Evolutionary conservation across 768 basidiomycete species (phyloP), one percentile per base, ranked within the genome.

Genomic region (Rhizopogon vinicolor): DNA sequence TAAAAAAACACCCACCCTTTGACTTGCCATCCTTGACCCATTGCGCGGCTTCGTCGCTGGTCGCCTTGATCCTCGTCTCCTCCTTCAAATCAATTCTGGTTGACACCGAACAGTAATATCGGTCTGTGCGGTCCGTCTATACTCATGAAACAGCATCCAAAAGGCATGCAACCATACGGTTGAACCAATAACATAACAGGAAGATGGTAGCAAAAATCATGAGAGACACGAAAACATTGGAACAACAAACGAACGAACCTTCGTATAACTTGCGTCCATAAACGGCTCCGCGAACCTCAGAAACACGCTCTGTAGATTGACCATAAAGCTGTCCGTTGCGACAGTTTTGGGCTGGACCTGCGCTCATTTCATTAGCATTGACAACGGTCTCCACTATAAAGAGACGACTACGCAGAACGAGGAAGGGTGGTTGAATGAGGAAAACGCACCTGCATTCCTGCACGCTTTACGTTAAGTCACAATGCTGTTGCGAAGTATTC

Each of bases 21-120:
- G 76, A 72, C 64, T 58, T 71, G 71, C 84, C 77, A 50, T 76
- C 70, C 42, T 81, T 74, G 44, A 75, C 83, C 86, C 91, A 97
- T 54, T 80, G 74, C 19, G 81, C 75, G 1, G 89, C 91, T 62
- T 98, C 94, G 54, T 93, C 89, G 59, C 85, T 88, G 0, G 92
- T 93, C 0, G 93, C 93, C 62, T 93, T 93, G 60, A 99, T 89
- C 50, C 94, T 86, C 0, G 97, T 99, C 68, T 97, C 93, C 13
- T 98, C 96, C 29, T 73, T 83, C 22, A 96, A 71, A 60, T 91
- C 78, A 29, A 98, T 81, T 6, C 93, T 79, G 9, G 75, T 67
- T 4, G 88, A 88, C 57, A 80, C 82, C 9, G 84, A 83, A 65
- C 84, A 95, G 70, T 87, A 98, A 7, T 86, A 69, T 2, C 86